phyloP scores from a whole-genome alignment of 208 protist species.

The Wallacemonas rigidus region DNA sequence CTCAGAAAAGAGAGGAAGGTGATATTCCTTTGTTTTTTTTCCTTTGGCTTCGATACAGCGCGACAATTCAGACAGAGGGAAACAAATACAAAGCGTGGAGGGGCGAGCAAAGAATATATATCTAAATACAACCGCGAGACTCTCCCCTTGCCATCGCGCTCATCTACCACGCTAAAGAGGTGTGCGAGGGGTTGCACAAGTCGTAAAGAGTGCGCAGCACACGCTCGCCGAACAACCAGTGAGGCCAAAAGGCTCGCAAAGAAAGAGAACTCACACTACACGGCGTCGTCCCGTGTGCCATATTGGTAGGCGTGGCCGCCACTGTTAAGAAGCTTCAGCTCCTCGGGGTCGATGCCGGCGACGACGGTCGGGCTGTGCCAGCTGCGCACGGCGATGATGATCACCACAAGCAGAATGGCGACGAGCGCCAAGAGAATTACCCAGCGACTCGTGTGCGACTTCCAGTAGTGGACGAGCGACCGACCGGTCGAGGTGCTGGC shows the following conservation, averaged over 20 bases:
- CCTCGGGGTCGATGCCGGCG: conserved; percentile 42
- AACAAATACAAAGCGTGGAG: too few species aligned
- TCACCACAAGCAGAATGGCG: conserved; percentile 14
- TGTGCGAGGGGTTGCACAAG: too few species aligned
- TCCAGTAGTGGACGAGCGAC: background rate
- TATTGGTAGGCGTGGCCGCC: conserved; percentile 24
- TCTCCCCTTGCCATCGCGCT: background rate
- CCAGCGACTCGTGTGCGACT: conserved; percentile 10
- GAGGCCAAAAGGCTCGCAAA: background rate
- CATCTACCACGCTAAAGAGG: background rate
- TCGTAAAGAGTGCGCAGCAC: too few species aligned
- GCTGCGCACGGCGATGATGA: conserved; percentile 24
- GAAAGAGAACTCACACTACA: background rate
- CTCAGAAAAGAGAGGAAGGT: too few species aligned
- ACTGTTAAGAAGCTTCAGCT: conserved; percentile 41
- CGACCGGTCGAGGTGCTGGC: background rate
- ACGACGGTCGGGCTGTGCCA: conserved; percentile 43
- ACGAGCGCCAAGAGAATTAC: conserved; percentile 14
- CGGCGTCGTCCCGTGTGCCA: conserved; percentile 23
- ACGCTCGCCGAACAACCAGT: too few species aligned
- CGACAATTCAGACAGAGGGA: too few species aligned
- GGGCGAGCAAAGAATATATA: too few species aligned
- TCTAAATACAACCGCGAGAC: too few species aligned
- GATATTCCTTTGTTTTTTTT: too few species aligned
- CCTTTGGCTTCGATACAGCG: too few species aligned